Base-by-base conservation (phyloP, 106 monocot genomes). In the Phalaenopsis aphrodite region DNA sequence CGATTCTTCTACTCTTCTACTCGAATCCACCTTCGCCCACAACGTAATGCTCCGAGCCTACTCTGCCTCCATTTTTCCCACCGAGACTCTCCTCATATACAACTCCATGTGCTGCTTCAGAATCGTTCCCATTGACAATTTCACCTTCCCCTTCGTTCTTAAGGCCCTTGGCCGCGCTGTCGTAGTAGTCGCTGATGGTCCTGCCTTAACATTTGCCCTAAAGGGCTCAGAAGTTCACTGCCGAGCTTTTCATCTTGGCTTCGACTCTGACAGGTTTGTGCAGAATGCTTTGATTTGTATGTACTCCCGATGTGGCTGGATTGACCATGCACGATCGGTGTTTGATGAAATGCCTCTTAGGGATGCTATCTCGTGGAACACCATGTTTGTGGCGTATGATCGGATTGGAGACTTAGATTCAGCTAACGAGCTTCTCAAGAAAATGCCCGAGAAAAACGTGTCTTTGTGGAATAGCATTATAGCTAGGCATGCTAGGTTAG, bases 301-400 rank as follows among this genome's bases (percentile, higher is more conserved):
- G 87, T 94, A 94, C 58, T 83, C 85, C 1, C 57, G 77, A 23
- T 85, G 84, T 21, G 85, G 84, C 3, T 36, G 56, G 19, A 8
- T 92, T 5, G 78, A 76, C 0, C 30, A 74, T 2, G 91, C 91
- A 5, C 78, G 85, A 3, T 66, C 56, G 16, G 43, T 91, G 86
- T 91, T 94, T 47, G 88, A 91, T 65, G 84, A 72, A 85, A 94
- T 88, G 88, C 1, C n/a, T 18, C 8, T 76, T 0, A 91, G 64
- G 85, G 92, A 71, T 64, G 37, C 72, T 16, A 85, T 85, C 19
- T 88, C 94, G 6, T 94, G 91, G 89, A 94, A 94, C 69, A 80
- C 89, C 8, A 80, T 94, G 85, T 77, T 85, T 41, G 64, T 55
- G 0, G 87, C 87, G 3, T 88, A 90, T 48, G 61, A 82, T 58